Conservation (phyloP, 805 yeast species). For the Schizosaccharomyces cryophilus region DNA sequence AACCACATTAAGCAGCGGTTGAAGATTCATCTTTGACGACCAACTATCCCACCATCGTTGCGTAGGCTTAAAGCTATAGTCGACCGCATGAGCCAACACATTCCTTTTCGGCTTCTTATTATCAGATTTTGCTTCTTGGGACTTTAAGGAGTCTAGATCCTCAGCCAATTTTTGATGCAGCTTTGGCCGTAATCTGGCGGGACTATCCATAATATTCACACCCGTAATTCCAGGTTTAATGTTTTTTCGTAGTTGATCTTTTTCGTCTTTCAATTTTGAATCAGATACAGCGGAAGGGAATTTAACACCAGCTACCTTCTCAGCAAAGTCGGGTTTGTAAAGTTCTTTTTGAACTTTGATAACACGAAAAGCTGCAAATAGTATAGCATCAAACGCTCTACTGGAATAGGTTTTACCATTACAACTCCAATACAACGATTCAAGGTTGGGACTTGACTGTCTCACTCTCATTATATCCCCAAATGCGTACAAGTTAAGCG, state of each 20-base stretch:
- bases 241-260: too few species aligned
- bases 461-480: neutral
- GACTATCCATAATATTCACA: too few species aligned
- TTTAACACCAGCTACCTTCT: too few species aligned
- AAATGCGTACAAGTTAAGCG: neutral
- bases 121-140: neutral
- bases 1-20: neutral
- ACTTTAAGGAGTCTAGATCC: too few species aligned
- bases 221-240: too few species aligned
- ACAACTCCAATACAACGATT: neutral
- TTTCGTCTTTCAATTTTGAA: too few species aligned
- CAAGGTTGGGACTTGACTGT: neutral
- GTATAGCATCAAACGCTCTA: neutral
- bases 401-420: neutral
- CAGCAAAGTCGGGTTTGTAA: too few species aligned
- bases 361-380: neutral
- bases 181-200: too few species aligned
- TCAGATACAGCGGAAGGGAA: too few species aligned
- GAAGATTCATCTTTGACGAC: neutral
- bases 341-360: neutral
- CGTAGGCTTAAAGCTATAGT: neutral
- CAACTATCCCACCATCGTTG: neutral
- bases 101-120: neutral
- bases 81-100: neutral
- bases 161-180: too few species aligned